Evolutionary conservation across 805 yeast genomes (phyloP), one percentile per base, ranked within the genome.

Genomic region (Brettanomyces anomalus): DNA sequence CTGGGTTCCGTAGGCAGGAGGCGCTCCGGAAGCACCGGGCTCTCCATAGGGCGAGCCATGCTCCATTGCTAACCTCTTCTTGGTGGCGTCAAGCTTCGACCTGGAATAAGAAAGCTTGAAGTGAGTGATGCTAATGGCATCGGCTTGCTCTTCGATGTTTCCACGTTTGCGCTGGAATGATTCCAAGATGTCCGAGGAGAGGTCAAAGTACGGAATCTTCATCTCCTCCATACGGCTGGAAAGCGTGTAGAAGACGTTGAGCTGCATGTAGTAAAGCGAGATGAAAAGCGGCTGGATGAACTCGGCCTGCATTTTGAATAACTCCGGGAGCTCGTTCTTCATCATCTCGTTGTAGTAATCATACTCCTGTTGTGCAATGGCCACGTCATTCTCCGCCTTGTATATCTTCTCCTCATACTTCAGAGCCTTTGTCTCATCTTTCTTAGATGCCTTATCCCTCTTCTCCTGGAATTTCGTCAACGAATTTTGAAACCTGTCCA

Each of bases 281-380:
- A 90, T 93, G 66, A 93, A 93, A 55, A 93, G 70, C 16, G 98
- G 98, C 58, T 80, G 82, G 59, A 93, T 89, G 60, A 93, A 87
- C 55, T 88, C 93, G 4, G 88, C 85, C 64, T 93, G 96, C 64
- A 93, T 71, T 55, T 76, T 78, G 65, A 93, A 93, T 59, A 93
- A 69, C 36, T 84, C 67, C 18, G 98, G 98, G 47, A 93, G 70
- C 63, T 93, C 97, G 33, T 72, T 77, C 66, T 89, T 90, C 64
- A 94, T 72, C 86, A 93, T 79, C 49, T 93, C 94, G 65, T 93
- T 94, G 69, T 85, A 93, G 68, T 90, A 93, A 61, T 90, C 95
- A 64, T 77, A 93, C 64, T 93, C 98, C 64, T 93, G 95, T 58
- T 84, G 89, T 4, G 98, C 97, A 52, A 86, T 75, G 53, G 81